Conservation (phyloP, 768 basidiomycete species). For the Trametes meyenii region DNA sequence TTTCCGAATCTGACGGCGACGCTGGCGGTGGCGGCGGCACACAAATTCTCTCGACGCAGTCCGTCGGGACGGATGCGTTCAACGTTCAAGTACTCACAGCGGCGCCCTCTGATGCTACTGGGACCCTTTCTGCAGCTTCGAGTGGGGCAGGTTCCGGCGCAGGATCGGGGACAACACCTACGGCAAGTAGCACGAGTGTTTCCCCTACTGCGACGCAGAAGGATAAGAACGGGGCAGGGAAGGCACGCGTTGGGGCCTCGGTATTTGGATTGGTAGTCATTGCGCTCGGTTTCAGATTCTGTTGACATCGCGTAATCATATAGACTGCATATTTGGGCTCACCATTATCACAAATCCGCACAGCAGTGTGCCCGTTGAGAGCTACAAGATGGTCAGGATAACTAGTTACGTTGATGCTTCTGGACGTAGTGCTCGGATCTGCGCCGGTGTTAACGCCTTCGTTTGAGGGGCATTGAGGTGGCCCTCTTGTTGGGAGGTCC, state of each 20-base stretch:
- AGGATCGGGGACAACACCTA: neutral
- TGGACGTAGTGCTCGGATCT: no score
- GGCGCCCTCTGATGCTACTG: neutral
- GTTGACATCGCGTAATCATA: neutral
- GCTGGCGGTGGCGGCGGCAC: no score
- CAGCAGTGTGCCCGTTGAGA: no score
- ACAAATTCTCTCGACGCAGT: neutral
- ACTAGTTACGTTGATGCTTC: no score
- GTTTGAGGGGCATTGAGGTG: no score
- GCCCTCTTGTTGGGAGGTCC: no score
- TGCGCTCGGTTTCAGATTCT: neutral
- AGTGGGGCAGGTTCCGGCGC: neutral
- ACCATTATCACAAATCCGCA: no score
- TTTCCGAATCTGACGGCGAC: neutral
- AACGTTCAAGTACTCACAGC: constrained; percentile 6
- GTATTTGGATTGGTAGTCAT: neutral
- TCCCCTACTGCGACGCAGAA: neutral
- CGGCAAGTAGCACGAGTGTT: neutral
- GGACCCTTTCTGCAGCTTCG: neutral
- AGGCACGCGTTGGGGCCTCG: neutral
- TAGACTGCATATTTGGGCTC: no score
- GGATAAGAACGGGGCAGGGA: neutral
- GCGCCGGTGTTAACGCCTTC: no score
- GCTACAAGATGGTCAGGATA: no score
- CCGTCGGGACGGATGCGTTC: constrained; percentile 5